phyloP scores from a whole-genome alignment of 495 filamentous ascomycete genomes.

The Hypoxylon cercidicola region DNA sequence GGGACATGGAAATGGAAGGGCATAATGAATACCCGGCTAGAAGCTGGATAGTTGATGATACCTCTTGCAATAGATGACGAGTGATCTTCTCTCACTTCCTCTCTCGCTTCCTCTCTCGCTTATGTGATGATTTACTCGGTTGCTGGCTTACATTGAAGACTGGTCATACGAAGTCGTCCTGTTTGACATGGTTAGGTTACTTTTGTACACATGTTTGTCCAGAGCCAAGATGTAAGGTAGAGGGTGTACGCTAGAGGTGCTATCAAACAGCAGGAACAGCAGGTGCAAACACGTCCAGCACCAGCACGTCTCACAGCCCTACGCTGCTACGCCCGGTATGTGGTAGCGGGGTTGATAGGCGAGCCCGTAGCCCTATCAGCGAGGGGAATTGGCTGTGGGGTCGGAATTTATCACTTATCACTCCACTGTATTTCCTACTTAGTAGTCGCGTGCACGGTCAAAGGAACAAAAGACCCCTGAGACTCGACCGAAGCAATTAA shows the following conservation, averaged over 20 bases:
- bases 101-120: neutral
- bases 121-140: too few species aligned
- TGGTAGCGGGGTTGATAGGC: constrained; percentile 1
- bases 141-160: too few species aligned
- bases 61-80: constrained; percentile 25
- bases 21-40: constrained; percentile 31
- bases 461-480: constrained; percentile 29
- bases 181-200: too few species aligned
- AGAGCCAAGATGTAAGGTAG: too few species aligned
- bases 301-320: neutral
- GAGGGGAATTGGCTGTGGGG: constrained; percentile 7
- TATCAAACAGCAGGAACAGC: too few species aligned
- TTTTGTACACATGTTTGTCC: neutral
- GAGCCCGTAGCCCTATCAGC: neutral
- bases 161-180: too few species aligned
- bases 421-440: constrained; percentile 13
- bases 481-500: constrained; percentile 20
- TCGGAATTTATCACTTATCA: neutral
- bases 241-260: too few species aligned
- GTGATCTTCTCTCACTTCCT: constrained; percentile 6
- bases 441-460: constrained; percentile 29
- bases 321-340: neutral
- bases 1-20: constrained; percentile 14
- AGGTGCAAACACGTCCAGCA: neutral
- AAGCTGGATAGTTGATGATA: constrained; percentile 32